A percentile compares a stretch with the other conserved stretches of the same genome.
Conservation (phyloP, 2,329 filamentous ascomycete species). For the Fusarium avenaceum region DNA sequence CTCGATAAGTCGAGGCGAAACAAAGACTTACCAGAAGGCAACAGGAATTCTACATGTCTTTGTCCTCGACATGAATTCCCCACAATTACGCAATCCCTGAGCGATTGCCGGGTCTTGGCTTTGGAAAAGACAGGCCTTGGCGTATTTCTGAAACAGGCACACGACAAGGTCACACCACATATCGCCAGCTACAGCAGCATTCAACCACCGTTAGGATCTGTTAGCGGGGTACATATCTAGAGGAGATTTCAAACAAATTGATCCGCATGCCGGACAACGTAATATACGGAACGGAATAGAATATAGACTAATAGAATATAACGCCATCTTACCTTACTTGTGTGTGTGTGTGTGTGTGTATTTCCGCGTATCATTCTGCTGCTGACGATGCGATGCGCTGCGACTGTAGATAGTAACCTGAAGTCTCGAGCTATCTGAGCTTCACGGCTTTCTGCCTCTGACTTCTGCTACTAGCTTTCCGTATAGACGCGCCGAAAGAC, state of each 20-base stretch:
- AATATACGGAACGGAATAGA: slow-evolving; percentile 9
- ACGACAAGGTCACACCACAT: slow-evolving; percentile 23
- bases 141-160: slow-evolving; percentile 40
- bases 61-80: slow-evolving; percentile 4
- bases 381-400: no score
- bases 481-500: background rate
- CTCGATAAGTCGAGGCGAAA: background rate
- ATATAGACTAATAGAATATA: slow-evolving; percentile 28
- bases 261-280: slow-evolving; percentile 9
- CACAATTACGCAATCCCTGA: slow-evolving; percentile 33
- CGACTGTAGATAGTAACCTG: background rate
- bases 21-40: background rate
- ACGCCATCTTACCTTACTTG: background rate
- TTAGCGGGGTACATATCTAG: slow-evolving; percentile 46
- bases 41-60: slow-evolving; percentile 12
- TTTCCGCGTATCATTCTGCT: background rate
- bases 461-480: slow-evolving; percentile 31
- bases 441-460: slow-evolving; percentile 46
- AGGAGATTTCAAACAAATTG: slow-evolving; percentile 4
- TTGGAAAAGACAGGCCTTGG: slow-evolving; percentile 14
- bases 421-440: slow-evolving; percentile 46
- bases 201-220: slow-evolving; percentile 45
- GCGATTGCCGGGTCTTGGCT: slow-evolving; percentile 41
- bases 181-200: slow-evolving; percentile 9
- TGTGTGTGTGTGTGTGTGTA: background rate